Evolutionary conservation across 2,329 filamentous ascomycete species (phyloP).

Genomic region (Cladophialophora chaetospira): DNA sequence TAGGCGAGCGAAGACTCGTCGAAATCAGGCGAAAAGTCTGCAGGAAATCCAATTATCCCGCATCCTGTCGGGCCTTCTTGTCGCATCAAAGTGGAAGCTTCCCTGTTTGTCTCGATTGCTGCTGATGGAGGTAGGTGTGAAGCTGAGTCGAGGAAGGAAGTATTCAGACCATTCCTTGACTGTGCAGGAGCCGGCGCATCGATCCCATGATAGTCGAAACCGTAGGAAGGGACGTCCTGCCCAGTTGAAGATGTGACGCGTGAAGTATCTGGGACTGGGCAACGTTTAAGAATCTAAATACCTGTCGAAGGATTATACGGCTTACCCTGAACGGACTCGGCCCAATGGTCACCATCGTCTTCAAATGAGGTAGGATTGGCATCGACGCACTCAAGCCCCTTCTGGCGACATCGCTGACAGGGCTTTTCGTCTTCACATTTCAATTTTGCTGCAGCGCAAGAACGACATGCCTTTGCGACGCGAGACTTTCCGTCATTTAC

Average conservation of each 20-base stretch:
- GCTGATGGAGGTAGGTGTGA: not conserved
- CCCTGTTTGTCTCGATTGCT: not conserved
- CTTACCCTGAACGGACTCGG: not conserved
- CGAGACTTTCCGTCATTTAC: not conserved
- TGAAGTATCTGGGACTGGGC: not conserved
- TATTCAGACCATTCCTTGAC: not conserved
- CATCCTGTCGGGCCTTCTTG: not conserved
- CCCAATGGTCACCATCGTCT: not conserved
- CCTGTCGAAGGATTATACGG: not conserved
- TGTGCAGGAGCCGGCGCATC: too few relatives aligned
- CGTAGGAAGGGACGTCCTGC: not conserved
- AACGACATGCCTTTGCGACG: slow-evolving; percentile 13
- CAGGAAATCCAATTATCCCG: not conserved
- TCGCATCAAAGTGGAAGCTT: not conserved
- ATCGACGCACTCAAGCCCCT: slow-evolving; percentile 8
- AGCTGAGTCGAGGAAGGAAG: not conserved
- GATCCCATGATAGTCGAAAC: not conserved
- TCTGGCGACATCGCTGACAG: slow-evolving; percentile 17
- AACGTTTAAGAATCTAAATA: not conserved
- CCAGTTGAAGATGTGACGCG: not conserved
- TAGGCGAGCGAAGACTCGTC: slow-evolving; percentile 14
- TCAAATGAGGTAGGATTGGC: not conserved
- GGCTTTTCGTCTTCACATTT: slow-evolving; percentile 10
- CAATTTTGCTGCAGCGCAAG: slow-evolving; percentile 22
- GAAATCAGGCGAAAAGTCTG: not conserved